Base-by-base conservation (phyloP, 179 eudicot species). In the Silene vulgaris region DNA sequence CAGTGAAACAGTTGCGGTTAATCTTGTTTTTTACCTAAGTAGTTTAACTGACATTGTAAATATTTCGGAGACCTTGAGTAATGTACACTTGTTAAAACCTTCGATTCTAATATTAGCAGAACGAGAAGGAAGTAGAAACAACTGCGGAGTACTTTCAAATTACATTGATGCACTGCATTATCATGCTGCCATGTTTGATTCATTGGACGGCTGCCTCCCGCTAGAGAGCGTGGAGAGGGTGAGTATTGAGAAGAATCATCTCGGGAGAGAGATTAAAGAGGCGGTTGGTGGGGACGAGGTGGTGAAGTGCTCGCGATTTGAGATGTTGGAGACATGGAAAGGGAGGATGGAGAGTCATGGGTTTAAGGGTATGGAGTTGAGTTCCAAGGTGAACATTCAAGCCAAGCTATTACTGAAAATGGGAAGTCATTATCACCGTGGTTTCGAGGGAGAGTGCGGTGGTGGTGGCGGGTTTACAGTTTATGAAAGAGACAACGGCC, bases 181-280 rank as follows among this genome's bases (percentile, higher is more conserved):
- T 64, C 86, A 87, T 74, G 91, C 95, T 20, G 92, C 97, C 73
- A 88, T 91, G 90, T 91, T 91, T 52, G 97, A 89, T 62, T 90
- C 96, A 0, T 71, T 91, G 45, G 92, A 91, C 12, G 90, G 88
- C 48, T 88, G 89, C 2, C 89, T 91, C 6, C 95, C 95, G 0
- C 52, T 78, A 12, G 93, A 86, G 45, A 88, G 90, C 65, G 13
- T 63, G 0, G 84, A 90, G 77, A 87, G 97, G 75, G 71, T 88
- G 11, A 82, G 85, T 45, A 91, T 91, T n/a, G 96, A 91, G 85
- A 90, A 76, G 78, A 77, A 86, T 63, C 91, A 86, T 77, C 88
- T 91, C 0, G 93, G 92, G 0, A 84, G 73, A 66, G 93, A 90
- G 79, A 87, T 91, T 71, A 91, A 84, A 50, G 67, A 78, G 40